Base-by-base conservation (phyloP, 768 basidiomycete species). In the Psilocybe subaeruginosa region DNA sequence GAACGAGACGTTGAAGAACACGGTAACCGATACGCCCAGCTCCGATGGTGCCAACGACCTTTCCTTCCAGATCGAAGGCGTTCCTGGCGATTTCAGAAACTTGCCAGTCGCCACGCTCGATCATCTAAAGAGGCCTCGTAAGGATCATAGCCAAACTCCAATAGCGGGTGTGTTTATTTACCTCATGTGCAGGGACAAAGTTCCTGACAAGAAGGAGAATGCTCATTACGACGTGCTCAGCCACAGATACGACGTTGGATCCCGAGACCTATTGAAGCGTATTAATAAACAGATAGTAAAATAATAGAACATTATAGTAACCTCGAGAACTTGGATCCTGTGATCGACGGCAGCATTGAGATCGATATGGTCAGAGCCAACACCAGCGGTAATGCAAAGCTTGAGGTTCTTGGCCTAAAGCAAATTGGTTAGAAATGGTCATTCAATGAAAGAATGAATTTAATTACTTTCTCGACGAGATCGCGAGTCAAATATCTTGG, bases 131-230 rank as follows among this genome's bases (percentile, higher is more conserved):
- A 43, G 41, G 31, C n/a, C 23, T 47, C 27, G 33, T 35, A 35
- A 35, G 33, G 30, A 45, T 4, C 4, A 50, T 8, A n/a, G n/a
- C 9, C 31, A 49, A 48, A 4, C 17, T 7, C 8, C 14, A 11
- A 41, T 4, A 3, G 9, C 19, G 35, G 5, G 41, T 14, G 23
- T 49, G 19, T 8, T 19, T 43, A 11, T 14, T 51, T 67, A 87
- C 86, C 83, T 95, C 92, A 73, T 95, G 93, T 8, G 91, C 92
- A 23, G 90, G 91, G 27, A 89, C 80, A 68, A 90, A 95, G 85
- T 97, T 97, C 72, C 93, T 86, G 70, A 97, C 93, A 58, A 96
- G 88, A 41, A 92, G 78, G 53, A 97, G 87, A 66, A 97, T 96
- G 73, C 87, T 89, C 93, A 95, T 95, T 59, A 93, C 74, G 61